These are phyloP conservation scores for Cercophora sp. DNA, from an alignment of 495 filamentous ascomycete genomes.

Conservation along the genomic window DNA sequence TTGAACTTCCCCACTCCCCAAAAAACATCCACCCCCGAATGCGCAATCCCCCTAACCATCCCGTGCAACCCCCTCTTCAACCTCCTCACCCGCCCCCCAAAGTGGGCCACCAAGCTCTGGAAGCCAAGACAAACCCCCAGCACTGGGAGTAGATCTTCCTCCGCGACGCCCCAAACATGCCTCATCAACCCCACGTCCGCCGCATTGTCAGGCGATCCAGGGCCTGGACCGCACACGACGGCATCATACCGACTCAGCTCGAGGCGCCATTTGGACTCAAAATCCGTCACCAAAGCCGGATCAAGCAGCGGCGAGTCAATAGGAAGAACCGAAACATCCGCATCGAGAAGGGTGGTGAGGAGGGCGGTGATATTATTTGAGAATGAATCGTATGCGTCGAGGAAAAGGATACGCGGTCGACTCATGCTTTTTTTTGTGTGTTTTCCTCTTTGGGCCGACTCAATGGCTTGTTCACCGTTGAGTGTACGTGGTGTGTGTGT, in stretches of 20 bases:
- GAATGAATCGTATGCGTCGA: slow-evolving; percentile 96
- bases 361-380: slow-evolving; percentile 86
- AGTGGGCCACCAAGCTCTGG: slow-evolving; percentile 70
- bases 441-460: neutral
- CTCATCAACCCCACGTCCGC: slow-evolving; percentile 75
- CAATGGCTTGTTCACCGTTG: neutral
- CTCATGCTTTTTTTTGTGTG: slow-evolving; percentile 5
- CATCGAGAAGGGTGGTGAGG: slow-evolving; percentile 60
- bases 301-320: slow-evolving; percentile 56
- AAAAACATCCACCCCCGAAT: slow-evolving; percentile 37
- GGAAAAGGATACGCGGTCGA: slow-evolving; percentile 63
- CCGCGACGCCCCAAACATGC: slow-evolving; percentile 67
- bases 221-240: slow-evolving; percentile 76
- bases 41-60: slow-evolving; percentile 58
- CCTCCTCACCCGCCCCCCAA: slow-evolving; percentile 60
- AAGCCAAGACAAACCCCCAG: slow-evolving; percentile 92
- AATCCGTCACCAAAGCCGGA: slow-evolving; percentile 7
- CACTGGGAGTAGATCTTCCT: slow-evolving; percentile 60
- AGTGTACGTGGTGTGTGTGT: no score
- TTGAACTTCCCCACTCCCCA: slow-evolving; percentile 51
- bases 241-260: slow-evolving; percentile 64
- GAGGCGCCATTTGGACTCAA: slow-evolving; percentile 24
- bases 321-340: slow-evolving; percentile 63
- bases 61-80: slow-evolving; percentile 74
- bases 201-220: slow-evolving; percentile 57